These are phyloP conservation scores for Pycnococcus provasolii DNA, from an alignment of 139 green algal species.

Conservation along the genomic window DNA sequence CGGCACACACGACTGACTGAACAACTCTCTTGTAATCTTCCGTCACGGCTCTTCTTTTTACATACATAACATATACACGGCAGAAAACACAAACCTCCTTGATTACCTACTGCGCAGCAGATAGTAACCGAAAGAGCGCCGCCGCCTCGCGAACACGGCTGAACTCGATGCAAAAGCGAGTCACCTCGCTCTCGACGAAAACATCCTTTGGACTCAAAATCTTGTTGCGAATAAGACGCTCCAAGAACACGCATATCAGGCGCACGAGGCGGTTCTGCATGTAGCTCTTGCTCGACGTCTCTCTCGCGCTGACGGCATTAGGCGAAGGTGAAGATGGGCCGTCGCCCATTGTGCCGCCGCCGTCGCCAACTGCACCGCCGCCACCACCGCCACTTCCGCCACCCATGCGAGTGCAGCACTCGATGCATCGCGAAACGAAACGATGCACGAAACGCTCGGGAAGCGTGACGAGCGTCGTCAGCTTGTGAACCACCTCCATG, in stretches of 20 bases:
- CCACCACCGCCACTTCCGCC: slow-evolving; percentile 31
- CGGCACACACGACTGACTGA: too few relatives aligned
- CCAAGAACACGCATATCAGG: slow-evolving; percentile 79
- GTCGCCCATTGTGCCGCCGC: not conserved
- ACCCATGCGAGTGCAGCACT: slow-evolving; percentile 49
- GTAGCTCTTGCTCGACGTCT: slow-evolving; percentile 51
- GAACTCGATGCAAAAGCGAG: slow-evolving; percentile 83
- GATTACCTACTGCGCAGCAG: too few relatives aligned
- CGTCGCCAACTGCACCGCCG: not conserved
- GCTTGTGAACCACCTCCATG: slow-evolving; percentile 81
- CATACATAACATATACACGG: too few relatives aligned
- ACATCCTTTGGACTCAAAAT: slow-evolving; percentile 38
- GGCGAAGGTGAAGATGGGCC: not conserved
- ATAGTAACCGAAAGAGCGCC: slow-evolving; percentile 63
- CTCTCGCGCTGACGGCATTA: slow-evolving; percentile 2
- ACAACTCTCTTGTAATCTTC: too few relatives aligned
- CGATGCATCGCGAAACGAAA: slow-evolving; percentile 82
- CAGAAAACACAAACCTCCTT: too few relatives aligned
- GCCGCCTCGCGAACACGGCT: slow-evolving; percentile 71
- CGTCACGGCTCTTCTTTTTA: too few relatives aligned
- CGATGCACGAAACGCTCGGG: slow-evolving; percentile 65
- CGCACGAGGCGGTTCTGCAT: slow-evolving; percentile 74
- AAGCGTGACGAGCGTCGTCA: slow-evolving; percentile 52
- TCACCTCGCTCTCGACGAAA: slow-evolving; percentile 50
- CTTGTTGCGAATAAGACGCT: slow-evolving; percentile 65